Conservation (phyloP, 805 yeast species). For the Lipomyces japonicus region DNA sequence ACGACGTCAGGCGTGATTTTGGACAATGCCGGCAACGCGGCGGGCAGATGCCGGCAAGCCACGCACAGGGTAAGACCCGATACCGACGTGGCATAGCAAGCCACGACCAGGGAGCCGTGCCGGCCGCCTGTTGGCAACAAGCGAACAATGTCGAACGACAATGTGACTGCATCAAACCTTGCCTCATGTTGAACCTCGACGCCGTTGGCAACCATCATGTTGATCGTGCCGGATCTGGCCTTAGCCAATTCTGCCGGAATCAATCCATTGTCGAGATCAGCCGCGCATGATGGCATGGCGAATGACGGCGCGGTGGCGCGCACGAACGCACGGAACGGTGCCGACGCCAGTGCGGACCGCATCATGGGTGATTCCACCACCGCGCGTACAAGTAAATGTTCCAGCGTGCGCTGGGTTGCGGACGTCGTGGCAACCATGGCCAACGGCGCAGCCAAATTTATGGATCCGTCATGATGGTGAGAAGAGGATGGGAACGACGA, state of each 20-base stretch:
- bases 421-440: too few relatives aligned
- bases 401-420: too few relatives aligned
- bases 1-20: slow-evolving; percentile 11
- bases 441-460: slow-evolving; percentile 4
- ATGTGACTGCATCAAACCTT: slow-evolving; percentile 9
- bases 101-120: slow-evolving; percentile 13
- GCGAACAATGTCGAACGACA: slow-evolving; percentile 22
- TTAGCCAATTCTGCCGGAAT: slow-evolving; percentile 21
- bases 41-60: slow-evolving; percentile 8
- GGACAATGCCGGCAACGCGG: too few relatives aligned
- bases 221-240: too few relatives aligned
- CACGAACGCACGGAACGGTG: too few relatives aligned
- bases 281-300: slow-evolving; percentile 10
- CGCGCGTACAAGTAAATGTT: too few relatives aligned
- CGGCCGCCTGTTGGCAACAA: too few relatives aligned
- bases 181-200: too few relatives aligned
- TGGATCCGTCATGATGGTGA: slow-evolving; percentile 7
- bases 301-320: too few relatives aligned
- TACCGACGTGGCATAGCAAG: slow-evolving; percentile 23
- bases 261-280: slow-evolving; percentile 2
- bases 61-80: slow-evolving; percentile 17
- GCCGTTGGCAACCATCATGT: slow-evolving; percentile 11
- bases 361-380: too few relatives aligned
- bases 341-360: too few relatives aligned
- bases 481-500: slow-evolving; percentile 2